Base-by-base conservation (phyloP, 768 basidiomycete genomes). In the Suillus fuscotomentosus region DNA sequence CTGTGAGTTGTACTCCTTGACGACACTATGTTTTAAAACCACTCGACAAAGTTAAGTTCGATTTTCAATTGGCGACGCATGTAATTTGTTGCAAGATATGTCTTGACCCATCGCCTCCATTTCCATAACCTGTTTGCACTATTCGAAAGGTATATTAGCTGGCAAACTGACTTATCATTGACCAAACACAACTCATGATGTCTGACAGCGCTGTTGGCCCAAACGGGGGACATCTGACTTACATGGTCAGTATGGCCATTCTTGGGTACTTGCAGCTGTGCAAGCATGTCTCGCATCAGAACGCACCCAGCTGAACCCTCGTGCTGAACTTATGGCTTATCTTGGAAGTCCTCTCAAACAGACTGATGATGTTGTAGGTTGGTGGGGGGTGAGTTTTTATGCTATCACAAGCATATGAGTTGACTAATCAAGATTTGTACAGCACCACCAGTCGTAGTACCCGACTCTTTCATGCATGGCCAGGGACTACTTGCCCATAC, bases 401-500 rank as follows among this genome's bases (percentile, higher is more conserved):
- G 41, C 41, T 59, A 54, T 43, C 17, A 20, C 42, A 43, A 43
- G 42, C 7, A 8, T 69, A 68, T 42, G 47, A 45, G 50, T 61
- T 34, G 5, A 48, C 13, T 38, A 42, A 76, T 60, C 59, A 65
- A 38, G 63, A 64, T 41, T 31, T 67, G 20, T 61, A 24, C n/a
- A 43, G 42, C 24, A 36, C 24, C 45, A 43, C 51, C 50, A 53
- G 27, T 42, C 22, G 5, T 6, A 55, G n/a, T 78, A 76, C 56
- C 67, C 67, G 15, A 68, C 66, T 20, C 43, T 68, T 27, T 62
- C 54, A 8, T 14, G 38, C 38, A 70, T 66, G 48, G 70, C 70
- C 22, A 36, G 60, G 31, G 65, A 69, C 42, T 55, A 54, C 60
- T 64, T 76, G 2, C 68, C 72, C 36, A 70, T 75, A 63, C 72